Conservation (phyloP, 768 basidiomycete species). For the Gautieria morchelliformis region DNA sequence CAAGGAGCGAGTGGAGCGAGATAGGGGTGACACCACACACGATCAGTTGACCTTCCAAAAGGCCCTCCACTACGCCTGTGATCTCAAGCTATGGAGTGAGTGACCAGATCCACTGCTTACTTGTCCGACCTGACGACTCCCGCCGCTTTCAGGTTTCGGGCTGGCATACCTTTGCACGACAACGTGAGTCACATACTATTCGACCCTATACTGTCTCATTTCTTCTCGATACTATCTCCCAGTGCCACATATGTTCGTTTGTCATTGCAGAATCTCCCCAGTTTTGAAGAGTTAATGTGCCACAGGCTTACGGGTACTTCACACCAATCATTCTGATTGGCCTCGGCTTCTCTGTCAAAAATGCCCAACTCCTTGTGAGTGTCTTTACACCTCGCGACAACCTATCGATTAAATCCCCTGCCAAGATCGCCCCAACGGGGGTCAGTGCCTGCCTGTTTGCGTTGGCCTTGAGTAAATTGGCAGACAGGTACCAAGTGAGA, state of each 20-base stretch:
- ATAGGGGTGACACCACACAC: slow-evolving; percentile 18
- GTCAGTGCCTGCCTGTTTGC: slow-evolving; percentile 4
- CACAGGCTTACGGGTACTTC: slow-evolving; percentile 7
- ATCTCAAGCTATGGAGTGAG: slow-evolving; percentile 18
- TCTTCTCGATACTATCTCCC: neutral
- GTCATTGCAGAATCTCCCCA: neutral
- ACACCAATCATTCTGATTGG: slow-evolving; percentile 7
- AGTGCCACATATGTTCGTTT: slow-evolving; percentile 7
- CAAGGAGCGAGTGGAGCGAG: slow-evolving; percentile 16
- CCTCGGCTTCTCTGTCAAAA: slow-evolving; percentile 4
- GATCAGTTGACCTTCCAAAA: slow-evolving; percentile 16
- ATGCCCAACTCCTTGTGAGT: slow-evolving; percentile 5
- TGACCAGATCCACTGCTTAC: neutral
- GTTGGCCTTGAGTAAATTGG: neutral
- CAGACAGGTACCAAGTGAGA: neutral
- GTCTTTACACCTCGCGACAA: neutral
- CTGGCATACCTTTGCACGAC: slow-evolving; percentile 5
- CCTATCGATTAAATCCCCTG: neutral
- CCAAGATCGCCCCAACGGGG: slow-evolving; percentile 4
- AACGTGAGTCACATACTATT: neutral
- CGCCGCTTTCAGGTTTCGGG: neutral
- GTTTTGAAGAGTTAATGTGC: neutral
- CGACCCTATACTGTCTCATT: no score
- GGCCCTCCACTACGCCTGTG: slow-evolving; percentile 12
- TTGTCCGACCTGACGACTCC: neutral